Evolutionary conservation across 192 early-diverging fungal genomes (phyloP).

Genomic region (Podila epicladia): DNA sequence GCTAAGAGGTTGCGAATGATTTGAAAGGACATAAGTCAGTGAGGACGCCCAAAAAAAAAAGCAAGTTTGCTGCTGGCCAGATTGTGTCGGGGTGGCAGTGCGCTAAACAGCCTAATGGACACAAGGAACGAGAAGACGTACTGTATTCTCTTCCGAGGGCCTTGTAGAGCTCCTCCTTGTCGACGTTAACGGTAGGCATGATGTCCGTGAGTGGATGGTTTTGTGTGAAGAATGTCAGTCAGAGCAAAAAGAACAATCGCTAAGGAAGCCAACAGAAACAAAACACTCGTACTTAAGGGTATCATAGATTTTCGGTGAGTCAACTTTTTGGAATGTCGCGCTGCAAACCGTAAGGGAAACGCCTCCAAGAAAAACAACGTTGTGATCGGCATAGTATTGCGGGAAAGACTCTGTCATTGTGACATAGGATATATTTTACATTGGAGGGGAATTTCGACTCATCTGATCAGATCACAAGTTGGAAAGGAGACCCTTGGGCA

Average conservation of each 20-base stretch:
- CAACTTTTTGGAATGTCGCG: background rate
- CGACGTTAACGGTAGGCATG: constrained; percentile 98
- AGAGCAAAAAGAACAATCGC: background rate
- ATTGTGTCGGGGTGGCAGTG: constrained; percentile 1
- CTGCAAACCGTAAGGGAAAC: too few relatives aligned
- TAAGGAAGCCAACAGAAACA: background rate
- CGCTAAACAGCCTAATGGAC: background rate
- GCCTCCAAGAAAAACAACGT: too few relatives aligned
- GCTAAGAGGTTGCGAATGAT: constrained; percentile 49
- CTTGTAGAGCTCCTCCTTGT: constrained; percentile 88
- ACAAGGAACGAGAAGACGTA: constrained; percentile 40
- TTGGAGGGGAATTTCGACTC: background rate
- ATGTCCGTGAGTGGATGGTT: background rate
- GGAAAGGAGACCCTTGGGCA: constrained; percentile 54
- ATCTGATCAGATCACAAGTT: constrained; percentile 14
- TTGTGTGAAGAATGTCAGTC: background rate
- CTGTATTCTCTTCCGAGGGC: constrained; percentile 84
- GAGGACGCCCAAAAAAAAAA: background rate
- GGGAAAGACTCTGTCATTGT: too few relatives aligned
- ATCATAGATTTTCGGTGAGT: background rate
- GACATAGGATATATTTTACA: background rate
- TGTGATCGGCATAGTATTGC: too few relatives aligned
- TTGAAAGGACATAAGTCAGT: background rate
- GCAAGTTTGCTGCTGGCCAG: background rate
- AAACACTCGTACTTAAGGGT: background rate